Base-by-base conservation (phyloP, 805 yeast species). In the Isabelozyma heimii region DNA sequence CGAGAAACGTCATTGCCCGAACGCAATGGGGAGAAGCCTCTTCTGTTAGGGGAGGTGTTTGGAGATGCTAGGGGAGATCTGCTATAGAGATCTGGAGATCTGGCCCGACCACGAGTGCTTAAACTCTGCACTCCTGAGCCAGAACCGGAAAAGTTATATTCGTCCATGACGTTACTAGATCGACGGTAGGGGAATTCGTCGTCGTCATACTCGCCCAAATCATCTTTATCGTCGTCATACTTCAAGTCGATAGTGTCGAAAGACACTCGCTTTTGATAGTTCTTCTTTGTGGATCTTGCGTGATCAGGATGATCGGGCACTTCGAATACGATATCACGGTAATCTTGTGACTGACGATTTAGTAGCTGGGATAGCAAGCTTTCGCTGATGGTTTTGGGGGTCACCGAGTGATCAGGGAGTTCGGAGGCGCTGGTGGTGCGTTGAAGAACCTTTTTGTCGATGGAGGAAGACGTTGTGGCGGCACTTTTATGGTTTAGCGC, bases 181-280 rank as follows among this genome's bases (percentile, higher is more conserved):
- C 44, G 17, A 24, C 12, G 14, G n/a, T 28, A 9, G 14, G 14
- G 14, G 37, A 15, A 8, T 13, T 42, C 55, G 42, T 42, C 59
- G 43, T 41, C 57, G 15, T 50, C 57, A n/a, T 38, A 40, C 16
- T 57, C 58, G 39, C 59, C 59, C 13, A 52, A 55, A 33, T 59
- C 61, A 38, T 56, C 59, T n/a, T 48, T 55, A 49, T 56, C 60
- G n/a, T 56, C 63, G 33, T 56, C 57, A 50, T 59, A 66, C 47
- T 62, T 62, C 24, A 72, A 45, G 48, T 80, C 72, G 15, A 81
- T 76, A 14, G 85, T 79, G 60, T 81, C 84, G 56, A 80, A 81
- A 2, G 82, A 75, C 1, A 81, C 83, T 43, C 81, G 61, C 28
- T 66, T 66, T 14, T 56, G 47, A 49, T 60, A 70, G 12, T 53